Base-by-base conservation (phyloP, 106 monocot species). In the Platanthera guangdongensis region DNA sequence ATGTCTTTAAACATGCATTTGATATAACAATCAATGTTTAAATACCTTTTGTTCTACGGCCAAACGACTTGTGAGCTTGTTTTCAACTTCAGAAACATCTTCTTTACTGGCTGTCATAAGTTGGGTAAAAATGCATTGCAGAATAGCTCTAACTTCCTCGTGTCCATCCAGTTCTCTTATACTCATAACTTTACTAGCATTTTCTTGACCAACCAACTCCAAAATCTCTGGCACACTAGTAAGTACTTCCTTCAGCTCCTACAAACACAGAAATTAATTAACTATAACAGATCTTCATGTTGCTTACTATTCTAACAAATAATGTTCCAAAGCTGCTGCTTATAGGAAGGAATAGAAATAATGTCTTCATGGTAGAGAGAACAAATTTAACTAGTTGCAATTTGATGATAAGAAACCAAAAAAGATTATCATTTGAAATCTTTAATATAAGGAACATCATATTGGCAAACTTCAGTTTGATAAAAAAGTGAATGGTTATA, bases 191-290 rank as follows among this genome's bases (percentile, higher is more conserved):
- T 55, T 80, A 55, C 4, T 65, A 47, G 79, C 75, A 71, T 82
- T 75, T 39, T 86, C 85, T 18, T 51, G 6, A 57, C 94, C 92
- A 87, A 88, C 71, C 13, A 94, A 73, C 67, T 88, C 87, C 81
- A 52, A 78, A 71, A 99, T 85, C 77, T 99, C 99, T 70, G 99
- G 99, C 0, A 94, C 87, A 54, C 78, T 80, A 39, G 19, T 52
- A 49, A 99, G 54, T 9, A 94, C 88, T 76, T 82, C 75, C 82
- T 94, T 85, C 14, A 99, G 79, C 70, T 99, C 99, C 99, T 99
- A 79, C 80, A 87, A 6, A 32, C 39, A 64, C 7, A 50, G 50
- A 16, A 72, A 51, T 51, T 10, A 51, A 12, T 49, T 50, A 48
- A 72, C 16, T 72, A 32, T 8, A 72, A 72, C n/a, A 72, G 5